Percentiles rank a stretch among this genome's conserved stretches.
Evolutionary conservation across 163 green algal genomes (phyloP).

Genomic region (Chlorella variabilis): DNA sequence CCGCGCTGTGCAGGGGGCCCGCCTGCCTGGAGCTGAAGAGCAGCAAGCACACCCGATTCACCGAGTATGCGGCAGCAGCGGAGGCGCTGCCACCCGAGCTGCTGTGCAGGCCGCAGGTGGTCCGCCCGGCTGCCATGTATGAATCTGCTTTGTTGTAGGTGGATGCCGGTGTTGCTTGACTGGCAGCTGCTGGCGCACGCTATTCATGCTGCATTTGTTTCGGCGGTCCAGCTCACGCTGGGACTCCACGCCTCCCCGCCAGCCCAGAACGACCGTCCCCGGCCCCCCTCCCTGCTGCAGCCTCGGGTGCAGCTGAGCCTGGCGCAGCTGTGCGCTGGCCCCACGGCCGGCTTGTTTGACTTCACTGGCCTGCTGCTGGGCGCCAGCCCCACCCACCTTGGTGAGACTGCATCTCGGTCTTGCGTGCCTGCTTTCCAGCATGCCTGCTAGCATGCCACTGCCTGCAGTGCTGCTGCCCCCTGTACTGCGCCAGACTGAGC

Average conservation of each 20-base stretch:
- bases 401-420: background rate
- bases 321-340: background rate
- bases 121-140: background rate
- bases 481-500: no score
- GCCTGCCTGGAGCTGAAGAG: constrained; percentile 1
- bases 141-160: no score
- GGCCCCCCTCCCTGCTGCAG: background rate
- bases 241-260: no score
- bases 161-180: no score
- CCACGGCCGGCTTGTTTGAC: background rate
- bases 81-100: background rate
- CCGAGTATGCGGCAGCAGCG: background rate
- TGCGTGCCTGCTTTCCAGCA: background rate
- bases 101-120: constrained; percentile 8
- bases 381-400: background rate
- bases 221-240: no score
- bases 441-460: background rate
- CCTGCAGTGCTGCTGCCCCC: no score
- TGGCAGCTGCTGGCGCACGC: no score
- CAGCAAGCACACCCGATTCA: background rate
- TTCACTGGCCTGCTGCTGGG: constrained; percentile 35
- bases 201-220: no score
- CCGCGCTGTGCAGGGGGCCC: background rate
- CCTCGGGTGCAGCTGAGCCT: background rate
- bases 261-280: no score